Conservation (phyloP, 768 basidiomycete species). For the Tephrocybe sp. region DNA sequence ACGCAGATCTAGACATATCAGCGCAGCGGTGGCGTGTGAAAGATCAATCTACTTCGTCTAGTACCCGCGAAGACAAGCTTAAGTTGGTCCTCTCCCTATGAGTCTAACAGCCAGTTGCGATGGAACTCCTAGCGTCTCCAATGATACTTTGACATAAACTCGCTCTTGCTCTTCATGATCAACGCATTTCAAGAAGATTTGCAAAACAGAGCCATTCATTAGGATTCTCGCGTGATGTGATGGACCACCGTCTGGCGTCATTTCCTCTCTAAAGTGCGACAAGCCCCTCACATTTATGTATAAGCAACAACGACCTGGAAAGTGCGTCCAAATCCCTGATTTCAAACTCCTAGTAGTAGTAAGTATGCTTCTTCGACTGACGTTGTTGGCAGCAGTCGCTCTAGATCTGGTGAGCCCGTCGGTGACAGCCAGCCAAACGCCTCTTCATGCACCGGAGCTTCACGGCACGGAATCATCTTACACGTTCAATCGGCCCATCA, state of each 20-base stretch:
- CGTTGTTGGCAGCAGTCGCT: neutral
- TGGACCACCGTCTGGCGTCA: neutral
- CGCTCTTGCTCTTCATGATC: too few relatives aligned
- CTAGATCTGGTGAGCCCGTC: neutral
- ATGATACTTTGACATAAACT: too few relatives aligned
- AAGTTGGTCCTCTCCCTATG: too few relatives aligned
- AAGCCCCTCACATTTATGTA: neutral
- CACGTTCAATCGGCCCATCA: slow-evolving; percentile 37
- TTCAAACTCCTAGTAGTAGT: neutral
- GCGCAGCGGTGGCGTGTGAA: too few relatives aligned
- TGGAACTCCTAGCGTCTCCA: too few relatives aligned
- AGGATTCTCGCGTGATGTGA: neutral
- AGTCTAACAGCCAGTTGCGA: too few relatives aligned
- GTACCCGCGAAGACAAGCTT: too few relatives aligned
- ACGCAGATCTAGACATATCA: too few relatives aligned
- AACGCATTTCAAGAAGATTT: too few relatives aligned
- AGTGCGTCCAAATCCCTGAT: neutral
- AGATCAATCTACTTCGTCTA: too few relatives aligned
- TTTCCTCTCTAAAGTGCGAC: neutral
- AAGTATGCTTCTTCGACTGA: neutral
- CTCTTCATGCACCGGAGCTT: neutral
- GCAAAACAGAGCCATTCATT: too few relatives aligned
- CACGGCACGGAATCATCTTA: slow-evolving; percentile 26
- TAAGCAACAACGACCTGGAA: neutral
- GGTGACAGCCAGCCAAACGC: neutral